A percentile compares a stretch with the other conserved stretches of the same genome.
phyloP scores from a whole-genome alignment of 2,329 filamentous ascomycete species.

The Leptographium flavum region DNA sequence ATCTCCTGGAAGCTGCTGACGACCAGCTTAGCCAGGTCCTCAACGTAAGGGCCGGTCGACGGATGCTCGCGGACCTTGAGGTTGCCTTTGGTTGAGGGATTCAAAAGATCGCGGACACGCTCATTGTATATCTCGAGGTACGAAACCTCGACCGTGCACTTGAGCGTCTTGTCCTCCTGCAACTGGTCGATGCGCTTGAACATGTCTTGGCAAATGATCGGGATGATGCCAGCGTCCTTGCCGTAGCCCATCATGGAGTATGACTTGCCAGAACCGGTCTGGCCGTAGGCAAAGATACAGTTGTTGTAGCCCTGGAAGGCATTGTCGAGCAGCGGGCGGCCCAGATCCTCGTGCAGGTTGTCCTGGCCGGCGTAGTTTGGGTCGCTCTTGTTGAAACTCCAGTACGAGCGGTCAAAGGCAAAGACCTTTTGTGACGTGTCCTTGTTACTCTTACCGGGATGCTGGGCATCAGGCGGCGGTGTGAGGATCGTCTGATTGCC shows the following conservation, averaged over 20 bases:
- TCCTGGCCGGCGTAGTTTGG: slow-evolving; percentile 83
- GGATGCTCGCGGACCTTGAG: slow-evolving; percentile 95
- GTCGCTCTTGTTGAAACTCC: slow-evolving; percentile 73
- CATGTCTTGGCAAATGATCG: slow-evolving; percentile 86
- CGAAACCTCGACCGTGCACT: slow-evolving; percentile 91
- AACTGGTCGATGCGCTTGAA: slow-evolving; percentile 81
- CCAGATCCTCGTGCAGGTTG: slow-evolving; percentile 85
- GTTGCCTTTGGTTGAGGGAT: slow-evolving; percentile 52
- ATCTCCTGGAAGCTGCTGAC: slow-evolving; percentile 92
- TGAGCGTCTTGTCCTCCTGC: slow-evolving; percentile 72
- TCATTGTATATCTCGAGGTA: slow-evolving; percentile 99
- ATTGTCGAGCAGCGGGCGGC: slow-evolving; percentile 95
- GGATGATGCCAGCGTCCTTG: slow-evolving; percentile 69
- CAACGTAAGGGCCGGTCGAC: slow-evolving; percentile 89
- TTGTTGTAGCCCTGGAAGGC: slow-evolving; percentile 99
- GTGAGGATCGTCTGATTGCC: slow-evolving; percentile 76
- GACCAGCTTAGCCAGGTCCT: slow-evolving; percentile 86
- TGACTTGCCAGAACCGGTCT: slow-evolving; percentile 73
- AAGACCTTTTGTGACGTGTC: slow-evolving; percentile 62
- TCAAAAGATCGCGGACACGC: slow-evolving; percentile 86
- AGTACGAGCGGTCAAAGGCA: slow-evolving; percentile 96
- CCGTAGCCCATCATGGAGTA: slow-evolving; percentile 95
- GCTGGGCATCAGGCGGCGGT: slow-evolving; percentile 48
- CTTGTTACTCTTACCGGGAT: slow-evolving; percentile 51
- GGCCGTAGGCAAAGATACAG: slow-evolving; percentile 96